Percentiles rank a stretch among this genome's conserved stretches.
phyloP scores from a whole-genome alignment of 164 flowering plant genomes.

The Magnolia changhungtana region DNA sequence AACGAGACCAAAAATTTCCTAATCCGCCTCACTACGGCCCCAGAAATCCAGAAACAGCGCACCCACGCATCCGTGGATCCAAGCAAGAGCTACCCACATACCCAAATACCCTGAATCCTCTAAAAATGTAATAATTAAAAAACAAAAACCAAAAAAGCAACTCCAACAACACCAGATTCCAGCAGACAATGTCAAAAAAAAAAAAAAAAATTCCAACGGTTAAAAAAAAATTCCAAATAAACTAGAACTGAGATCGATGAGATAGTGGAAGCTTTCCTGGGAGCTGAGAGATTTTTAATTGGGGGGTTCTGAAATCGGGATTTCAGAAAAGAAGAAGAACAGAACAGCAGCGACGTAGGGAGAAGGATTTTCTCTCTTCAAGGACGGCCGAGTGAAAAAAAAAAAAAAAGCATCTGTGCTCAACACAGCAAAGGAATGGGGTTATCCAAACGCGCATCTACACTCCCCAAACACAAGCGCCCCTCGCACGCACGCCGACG shows the following conservation, averaged over 20 bases:
- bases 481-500: background rate
- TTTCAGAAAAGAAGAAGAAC: background rate
- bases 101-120: slow-evolving; percentile 22
- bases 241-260: background rate
- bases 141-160: background rate
- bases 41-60: slow-evolving; percentile 46
- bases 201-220: background rate
- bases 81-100: slow-evolving; percentile 51
- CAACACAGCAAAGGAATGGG: background rate
- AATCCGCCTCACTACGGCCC: slow-evolving; percentile 44
- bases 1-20: background rate
- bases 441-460: background rate
- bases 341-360: background rate
- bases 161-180: background rate
- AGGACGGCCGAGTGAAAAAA: background rate
- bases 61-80: slow-evolving; percentile 46
- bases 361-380: background rate
- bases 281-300: background rate
- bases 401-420: background rate
- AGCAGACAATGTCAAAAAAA: background rate
- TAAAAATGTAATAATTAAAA: background rate
- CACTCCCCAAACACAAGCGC: background rate
- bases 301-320: background rate
- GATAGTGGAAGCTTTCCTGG: background rate
- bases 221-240: background rate